Evolutionary conservation across 495 filamentous ascomycete species (phyloP).

Genomic region (Podospora anserina): DNA sequence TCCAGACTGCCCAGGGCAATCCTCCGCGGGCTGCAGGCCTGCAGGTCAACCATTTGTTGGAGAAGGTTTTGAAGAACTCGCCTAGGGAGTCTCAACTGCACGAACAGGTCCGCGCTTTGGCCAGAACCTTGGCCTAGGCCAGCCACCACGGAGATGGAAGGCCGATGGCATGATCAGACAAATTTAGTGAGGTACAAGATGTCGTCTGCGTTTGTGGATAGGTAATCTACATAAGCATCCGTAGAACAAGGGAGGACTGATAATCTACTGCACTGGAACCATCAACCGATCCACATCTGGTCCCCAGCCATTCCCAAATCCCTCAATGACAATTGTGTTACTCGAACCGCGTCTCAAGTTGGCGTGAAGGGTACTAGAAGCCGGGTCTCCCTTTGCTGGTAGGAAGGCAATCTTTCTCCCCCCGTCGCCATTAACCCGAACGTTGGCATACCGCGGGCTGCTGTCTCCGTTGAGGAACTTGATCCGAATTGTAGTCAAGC

Average conservation of each 20-base stretch:
- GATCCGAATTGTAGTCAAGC: conserved; percentile 53
- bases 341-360: conserved; percentile 39
- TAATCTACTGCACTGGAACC: conserved; percentile 42
- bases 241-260: too few species aligned
- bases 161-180: too few species aligned
- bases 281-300: conserved; percentile 58
- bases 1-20: conserved; percentile 49
- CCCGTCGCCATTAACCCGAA: conserved; percentile 55
- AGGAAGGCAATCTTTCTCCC: conserved; percentile 50
- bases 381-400: conserved; percentile 34
- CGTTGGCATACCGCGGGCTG: conserved; percentile 48
- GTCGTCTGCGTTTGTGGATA: too few species aligned
- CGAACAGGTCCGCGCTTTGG: conserved; percentile 39
- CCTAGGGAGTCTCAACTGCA: conserved; percentile 37
- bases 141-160: too few species aligned
- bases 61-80: conserved; percentile 49
- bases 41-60: conserved; percentile 45
- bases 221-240: too few species aligned
- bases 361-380: conserved; percentile 42
- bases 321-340: conserved; percentile 51
- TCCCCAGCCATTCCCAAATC: conserved; percentile 45
- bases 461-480: conserved; percentile 54
- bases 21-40: conserved; percentile 40
- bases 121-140: conserved; percentile 30
- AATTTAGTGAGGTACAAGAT: too few species aligned